Evolutionary conservation across 1,284 basidiomycete genomes (phyloP), one percentile per base, ranked within the genome.

Genomic region (Amylostereum areolatum): DNA sequence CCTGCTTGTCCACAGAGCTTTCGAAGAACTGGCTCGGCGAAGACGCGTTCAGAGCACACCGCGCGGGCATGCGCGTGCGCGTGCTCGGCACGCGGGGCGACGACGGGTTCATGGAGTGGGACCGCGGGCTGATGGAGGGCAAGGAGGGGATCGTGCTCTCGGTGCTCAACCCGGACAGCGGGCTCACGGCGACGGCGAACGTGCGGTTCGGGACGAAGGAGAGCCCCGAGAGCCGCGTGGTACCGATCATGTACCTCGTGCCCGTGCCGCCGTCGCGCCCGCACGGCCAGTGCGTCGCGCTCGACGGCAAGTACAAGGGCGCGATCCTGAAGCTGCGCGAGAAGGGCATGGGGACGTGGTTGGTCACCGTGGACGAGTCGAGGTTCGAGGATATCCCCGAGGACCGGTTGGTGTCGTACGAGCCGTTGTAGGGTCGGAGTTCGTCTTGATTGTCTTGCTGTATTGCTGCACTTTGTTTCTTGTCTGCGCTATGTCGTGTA

Each of bases 81-180:
- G 68, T 87, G n/a, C 58, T 61, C 1, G 73, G 74, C 12, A 79
- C 81, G 0, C 68, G 69, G 27, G 60, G 63, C 8, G 59, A 60
- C 9, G 62, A 66, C 36, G 54, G 52, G 5, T 46, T 51, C 40
- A 42, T 36, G 5, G 56, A 57, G 27, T 87, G 82, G 68, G 70
- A 78, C 45, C 65, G 71, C 30, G 83, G 83, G 35, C 71, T 77
- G 33, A 73, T 73, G 57, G 80, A 88, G 54, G 69, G 67, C 28
- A 67, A 66, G 45, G 59, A 67, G 32, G 84, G 78, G 49, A 63
- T 68, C 44, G 65, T 78, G 27, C 58, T 64, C 35, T 63, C 61
- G 33, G 60, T 72, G 12, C 64, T 72, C 52, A 60, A 65, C 54
- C 62, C 68, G 0, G 52, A 59, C 4, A 62, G 62, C 46, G 66